These are phyloP conservation scores for Boletellus deceptivus DNA, from an alignment of 1,284 basidiomycete species.

Conservation along the genomic window DNA sequence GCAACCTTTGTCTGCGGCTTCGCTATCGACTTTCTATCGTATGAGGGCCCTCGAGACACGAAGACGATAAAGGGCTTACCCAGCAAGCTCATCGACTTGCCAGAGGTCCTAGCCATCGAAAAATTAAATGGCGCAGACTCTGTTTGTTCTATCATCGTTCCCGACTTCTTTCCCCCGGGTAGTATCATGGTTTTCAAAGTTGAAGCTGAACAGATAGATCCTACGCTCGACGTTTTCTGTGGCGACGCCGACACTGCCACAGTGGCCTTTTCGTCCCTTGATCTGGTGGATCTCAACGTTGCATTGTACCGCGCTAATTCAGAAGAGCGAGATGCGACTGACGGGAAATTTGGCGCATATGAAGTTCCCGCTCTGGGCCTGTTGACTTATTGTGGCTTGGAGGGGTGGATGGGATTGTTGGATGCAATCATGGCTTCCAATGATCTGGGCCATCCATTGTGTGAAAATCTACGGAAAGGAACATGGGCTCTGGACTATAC, in stretches of 20 bases:
- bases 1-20: slow-evolving; percentile 82
- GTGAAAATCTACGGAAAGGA: slow-evolving; percentile 81
- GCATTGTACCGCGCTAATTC: slow-evolving; percentile 81
- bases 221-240: slow-evolving; percentile 70
- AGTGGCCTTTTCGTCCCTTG: slow-evolving; percentile 71
- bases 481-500: slow-evolving; percentile 90
- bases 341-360: slow-evolving; percentile 73
- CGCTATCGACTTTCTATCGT: slow-evolving; percentile 64
- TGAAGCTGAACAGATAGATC: slow-evolving; percentile 66
- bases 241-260: slow-evolving; percentile 63
- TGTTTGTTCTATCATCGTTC: slow-evolving; percentile 77
- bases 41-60: slow-evolving; percentile 55
- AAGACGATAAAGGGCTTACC: slow-evolving; percentile 72
- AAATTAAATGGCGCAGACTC: slow-evolving; percentile 66
- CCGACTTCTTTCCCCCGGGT: slow-evolving; percentile 87
- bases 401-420: slow-evolving; percentile 93
- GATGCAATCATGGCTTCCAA: slow-evolving; percentile 82
- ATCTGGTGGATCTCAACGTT: slow-evolving; percentile 85
- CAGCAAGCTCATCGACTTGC: slow-evolving; percentile 65
- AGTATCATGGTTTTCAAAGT: slow-evolving; percentile 91
- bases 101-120: slow-evolving; percentile 50
- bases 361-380: slow-evolving; percentile 71
- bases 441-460: slow-evolving; percentile 89
- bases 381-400: slow-evolving; percentile 86
- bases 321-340: slow-evolving; percentile 87